Conservation (phyloP, 441 rosid genomes). For the Populus hybrid region DNA sequence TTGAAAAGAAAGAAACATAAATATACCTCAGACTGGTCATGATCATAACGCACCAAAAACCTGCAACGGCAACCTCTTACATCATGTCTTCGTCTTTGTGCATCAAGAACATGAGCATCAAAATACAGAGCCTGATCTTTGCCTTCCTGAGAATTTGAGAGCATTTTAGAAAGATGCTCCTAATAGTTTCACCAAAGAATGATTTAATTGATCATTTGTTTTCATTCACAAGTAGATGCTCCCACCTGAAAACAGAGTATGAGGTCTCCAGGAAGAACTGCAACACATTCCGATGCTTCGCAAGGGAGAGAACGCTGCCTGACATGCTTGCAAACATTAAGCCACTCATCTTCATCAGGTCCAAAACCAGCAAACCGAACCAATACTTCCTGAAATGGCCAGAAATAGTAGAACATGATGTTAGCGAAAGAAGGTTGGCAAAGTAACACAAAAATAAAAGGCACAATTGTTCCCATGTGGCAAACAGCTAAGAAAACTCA, state of each 20-base stretch:
- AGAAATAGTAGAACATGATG: slow-evolving; percentile 1
- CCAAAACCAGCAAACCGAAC: slow-evolving; percentile 96
- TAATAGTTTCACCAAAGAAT: neutral
- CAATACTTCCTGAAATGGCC: slow-evolving; percentile 71
- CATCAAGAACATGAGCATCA: slow-evolving; percentile 95
- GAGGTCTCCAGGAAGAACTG: slow-evolving; percentile 94
- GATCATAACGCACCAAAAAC: slow-evolving; percentile 95
- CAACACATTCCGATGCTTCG: slow-evolving; percentile 98
- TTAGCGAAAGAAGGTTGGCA: neutral
- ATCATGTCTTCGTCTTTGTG: slow-evolving; percentile 97
- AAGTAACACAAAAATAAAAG: neutral
- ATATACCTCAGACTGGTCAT: slow-evolving; percentile 91
- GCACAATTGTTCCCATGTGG: neutral
- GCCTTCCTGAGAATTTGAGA: slow-evolving; percentile 70
- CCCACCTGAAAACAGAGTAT: slow-evolving; percentile 95
- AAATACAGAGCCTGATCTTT: slow-evolving; percentile 97
- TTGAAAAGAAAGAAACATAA: slow-evolving; percentile 11
- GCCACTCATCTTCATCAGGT: slow-evolving; percentile 97
- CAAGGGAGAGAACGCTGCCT: slow-evolving; percentile 98
- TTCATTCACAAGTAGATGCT: slow-evolving; percentile 12
- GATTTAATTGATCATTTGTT: slow-evolving; percentile 6
- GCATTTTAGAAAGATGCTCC: neutral
- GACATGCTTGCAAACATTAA: slow-evolving; percentile 70
- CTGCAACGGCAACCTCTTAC: slow-evolving; percentile 99
- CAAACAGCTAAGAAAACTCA: neutral